phyloP scores from a whole-genome alignment of 208 protist species.

The Tritrichomonas foetus region DNA sequence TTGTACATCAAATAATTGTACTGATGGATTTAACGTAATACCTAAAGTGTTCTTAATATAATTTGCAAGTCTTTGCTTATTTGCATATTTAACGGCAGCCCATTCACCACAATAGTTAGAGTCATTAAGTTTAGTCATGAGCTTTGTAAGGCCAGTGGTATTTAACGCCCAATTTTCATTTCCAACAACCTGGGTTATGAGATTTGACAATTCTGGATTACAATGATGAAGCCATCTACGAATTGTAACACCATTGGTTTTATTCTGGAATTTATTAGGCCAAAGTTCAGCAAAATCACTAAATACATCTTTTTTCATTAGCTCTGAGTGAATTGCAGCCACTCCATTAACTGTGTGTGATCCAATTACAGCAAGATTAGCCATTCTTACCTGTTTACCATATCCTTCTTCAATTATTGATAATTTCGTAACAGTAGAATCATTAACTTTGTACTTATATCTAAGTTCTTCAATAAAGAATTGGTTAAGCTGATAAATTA shows the following conservation, averaged over 20 bases:
- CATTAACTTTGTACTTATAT: neutral
- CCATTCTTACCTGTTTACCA: constrained; percentile 61
- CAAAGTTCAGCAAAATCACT: constrained; percentile 65
- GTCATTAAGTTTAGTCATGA: neutral
- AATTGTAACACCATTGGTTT: constrained; percentile 77
- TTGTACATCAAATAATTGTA: constrained; percentile 66
- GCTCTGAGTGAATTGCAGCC: constrained; percentile 68
- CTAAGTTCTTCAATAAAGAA: constrained; percentile 56
- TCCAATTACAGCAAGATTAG: constrained; percentile 68
- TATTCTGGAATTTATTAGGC: constrained; percentile 72
- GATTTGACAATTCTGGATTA: constrained; percentile 45
- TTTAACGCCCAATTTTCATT: constrained; percentile 4
- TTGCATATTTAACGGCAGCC: neutral
- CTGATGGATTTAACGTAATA: neutral
- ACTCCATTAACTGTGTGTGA: constrained; percentile 73
- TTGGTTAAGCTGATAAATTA: constrained; percentile 73
- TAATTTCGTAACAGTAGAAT: constrained; percentile 42
- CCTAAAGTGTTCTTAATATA: neutral
- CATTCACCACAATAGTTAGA: neutral
- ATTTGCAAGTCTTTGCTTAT: neutral
- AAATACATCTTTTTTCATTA: constrained; percentile 66
- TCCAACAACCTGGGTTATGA: neutral
- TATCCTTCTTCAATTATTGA: constrained; percentile 69
- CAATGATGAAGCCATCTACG: constrained; percentile 69
- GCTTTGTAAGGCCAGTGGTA: neutral